phyloP scores from a whole-genome alignment of 1,139 yeast species.

The Kazachstania sp. region DNA sequence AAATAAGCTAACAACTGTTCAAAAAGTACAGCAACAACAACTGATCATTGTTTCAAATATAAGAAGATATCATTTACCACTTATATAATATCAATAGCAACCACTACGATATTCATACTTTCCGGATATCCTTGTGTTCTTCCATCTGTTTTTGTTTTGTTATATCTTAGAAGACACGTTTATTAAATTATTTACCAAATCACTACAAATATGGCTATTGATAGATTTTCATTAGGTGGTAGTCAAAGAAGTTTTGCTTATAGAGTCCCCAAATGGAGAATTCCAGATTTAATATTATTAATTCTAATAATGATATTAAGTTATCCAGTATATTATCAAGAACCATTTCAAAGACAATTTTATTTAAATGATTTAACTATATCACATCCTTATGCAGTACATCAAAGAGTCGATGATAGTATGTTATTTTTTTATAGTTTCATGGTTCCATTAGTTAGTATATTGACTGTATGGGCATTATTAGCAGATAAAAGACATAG shows the following conservation, averaged over 20 bases:
- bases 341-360: slow-evolving; percentile 69
- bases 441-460: slow-evolving; percentile 36
- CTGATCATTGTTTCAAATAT: too few relatives aligned
- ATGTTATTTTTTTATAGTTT: slow-evolving; percentile 35
- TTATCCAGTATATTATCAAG: slow-evolving; percentile 37
- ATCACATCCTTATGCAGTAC: slow-evolving; percentile 63
- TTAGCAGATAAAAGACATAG: slow-evolving; percentile 37
- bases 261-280: slow-evolving; percentile 42
- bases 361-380: slow-evolving; percentile 47
- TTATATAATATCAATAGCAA: too few relatives aligned
- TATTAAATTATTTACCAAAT: not conserved
- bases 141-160: too few relatives aligned
- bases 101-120: too few relatives aligned
- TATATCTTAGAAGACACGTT: not conserved
- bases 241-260: slow-evolving; percentile 10
- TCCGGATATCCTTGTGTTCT: too few relatives aligned
- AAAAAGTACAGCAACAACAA: too few relatives aligned
- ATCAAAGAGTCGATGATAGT: slow-evolving; percentile 48
- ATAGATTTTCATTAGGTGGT: slow-evolving; percentile 45
- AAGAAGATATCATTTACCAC: too few relatives aligned
- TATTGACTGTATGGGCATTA: slow-evolving; percentile 32
- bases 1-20: too few relatives aligned
- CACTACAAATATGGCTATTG: slow-evolving; percentile 21
- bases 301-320: slow-evolving; percentile 38
- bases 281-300: slow-evolving; percentile 46